phyloP scores from a whole-genome alignment of 1,284 basidiomycete species.

The Leccinum solheimii region DNA sequence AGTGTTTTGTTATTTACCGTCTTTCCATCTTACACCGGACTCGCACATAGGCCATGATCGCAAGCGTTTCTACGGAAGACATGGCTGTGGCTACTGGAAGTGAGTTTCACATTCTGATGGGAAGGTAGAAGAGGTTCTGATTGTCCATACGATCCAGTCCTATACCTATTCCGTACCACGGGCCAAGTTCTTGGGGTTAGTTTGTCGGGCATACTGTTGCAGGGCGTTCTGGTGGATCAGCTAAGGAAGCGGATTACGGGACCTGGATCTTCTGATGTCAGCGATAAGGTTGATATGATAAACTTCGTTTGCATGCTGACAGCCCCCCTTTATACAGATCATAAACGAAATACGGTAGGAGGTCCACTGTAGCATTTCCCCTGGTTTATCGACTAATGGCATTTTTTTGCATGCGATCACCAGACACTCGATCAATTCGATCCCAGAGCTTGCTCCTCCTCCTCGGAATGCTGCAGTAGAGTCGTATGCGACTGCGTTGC shows the following conservation, averaged over 20 bases:
- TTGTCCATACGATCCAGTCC: constrained; percentile 51
- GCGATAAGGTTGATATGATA: constrained; percentile 34
- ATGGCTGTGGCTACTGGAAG: background rate
- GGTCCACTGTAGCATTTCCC: constrained; percentile 14
- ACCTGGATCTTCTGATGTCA: constrained; percentile 67
- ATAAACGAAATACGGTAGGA: constrained; percentile 68
- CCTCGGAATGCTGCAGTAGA: constrained; percentile 70
- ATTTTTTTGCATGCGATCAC: constrained; percentile 9
- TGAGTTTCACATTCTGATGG: background rate
- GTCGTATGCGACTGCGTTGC: constrained; percentile 82
- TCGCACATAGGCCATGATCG: background rate
- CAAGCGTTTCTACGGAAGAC: background rate
- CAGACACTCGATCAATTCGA: constrained; percentile 83
- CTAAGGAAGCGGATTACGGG: constrained; percentile 73
- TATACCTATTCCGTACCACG: constrained; percentile 86
- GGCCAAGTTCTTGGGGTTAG: constrained; percentile 90
- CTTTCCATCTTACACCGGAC: background rate
- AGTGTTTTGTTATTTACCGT: background rate
- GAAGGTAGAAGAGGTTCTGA: background rate
- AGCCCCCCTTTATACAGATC: constrained; percentile 45
- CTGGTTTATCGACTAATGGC: constrained; percentile 15
- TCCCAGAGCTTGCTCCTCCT: constrained; percentile 66
- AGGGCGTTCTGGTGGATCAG: constrained; percentile 69
- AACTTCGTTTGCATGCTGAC: constrained; percentile 20
- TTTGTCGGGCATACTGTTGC: constrained; percentile 77